Base-by-base conservation (phyloP, 257 asterid species). In the Petrea volubilis region DNA sequence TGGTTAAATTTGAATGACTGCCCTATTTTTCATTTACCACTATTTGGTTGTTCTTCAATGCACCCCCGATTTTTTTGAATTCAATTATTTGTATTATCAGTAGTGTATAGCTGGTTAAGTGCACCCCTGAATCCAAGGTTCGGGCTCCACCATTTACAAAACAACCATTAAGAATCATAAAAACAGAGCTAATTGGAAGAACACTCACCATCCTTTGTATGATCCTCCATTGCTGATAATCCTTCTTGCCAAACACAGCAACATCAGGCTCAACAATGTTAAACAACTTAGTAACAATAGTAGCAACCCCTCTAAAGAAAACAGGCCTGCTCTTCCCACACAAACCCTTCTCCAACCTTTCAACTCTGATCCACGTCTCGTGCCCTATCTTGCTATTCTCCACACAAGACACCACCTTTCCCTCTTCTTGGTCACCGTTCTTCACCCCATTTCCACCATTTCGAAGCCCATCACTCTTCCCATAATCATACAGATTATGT, bases 231-330 rank as follows among this genome's bases (percentile, higher is more conserved):
- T 94, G 99, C 79, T 91, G 99, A 80, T 94, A 94, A 76, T 94
- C 99, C 86, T 94, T 94, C 93, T 94, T 94, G 36, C 98, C 99
- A 80, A 94, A 85, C 13, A 91, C 92, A 65, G 87, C 93, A 74
- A 94, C 85, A 84, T 94, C 97, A 68, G 98, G 99, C 76, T 91
- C 95, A 70, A 94, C 96, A 13, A 94, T 78, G 67, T 91, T 94
- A 71, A 91, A 86, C 88, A 94, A 52, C 84, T 91, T 94, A 68
- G 96, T 58, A 1, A 94, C 99, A 66, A 94, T 73, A n/a, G 99
- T 94, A 4, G 96, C 96, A 53, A 94, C 95, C 61, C 99, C 99
- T 86, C 93, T 84, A 64, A 94, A 94, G 82, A 91, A 94, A 65
- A 84, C 83, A 47, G 98, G 98, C 79, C 99, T 82, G 61, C 92